These are phyloP conservation scores for Salvia hispanica DNA, from an alignment of 257 asterid species.

Conservation along the genomic window DNA sequence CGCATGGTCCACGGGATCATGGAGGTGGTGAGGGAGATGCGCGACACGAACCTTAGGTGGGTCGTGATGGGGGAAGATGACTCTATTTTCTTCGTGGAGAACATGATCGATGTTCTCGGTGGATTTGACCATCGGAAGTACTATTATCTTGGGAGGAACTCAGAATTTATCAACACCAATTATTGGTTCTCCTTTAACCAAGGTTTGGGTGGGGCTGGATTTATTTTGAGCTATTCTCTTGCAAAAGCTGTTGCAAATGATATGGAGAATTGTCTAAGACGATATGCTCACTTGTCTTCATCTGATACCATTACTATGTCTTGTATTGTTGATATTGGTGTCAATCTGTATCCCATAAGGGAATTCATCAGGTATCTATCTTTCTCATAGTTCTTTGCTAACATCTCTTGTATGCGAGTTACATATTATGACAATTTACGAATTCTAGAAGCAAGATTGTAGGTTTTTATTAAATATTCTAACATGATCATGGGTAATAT, in stretches of 20 bases:
- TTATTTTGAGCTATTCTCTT: constrained; percentile 59
- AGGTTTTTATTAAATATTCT: too few species aligned
- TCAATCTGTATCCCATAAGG: constrained; percentile 53
- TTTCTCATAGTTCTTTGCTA: too few species aligned
- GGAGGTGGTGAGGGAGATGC: constrained; percentile 53
- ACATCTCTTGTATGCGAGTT: too few species aligned
- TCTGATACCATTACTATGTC: constrained; percentile 63
- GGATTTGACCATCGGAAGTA: constrained; percentile 68
- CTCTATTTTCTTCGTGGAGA: too few species aligned
- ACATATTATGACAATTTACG: too few species aligned
- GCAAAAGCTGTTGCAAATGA: constrained; percentile 51
- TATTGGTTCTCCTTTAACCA: constrained; percentile 54
- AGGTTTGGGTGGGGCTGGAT: constrained; percentile 80
- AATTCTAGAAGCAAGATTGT: too few species aligned
- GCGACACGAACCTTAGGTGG: constrained; percentile 52
- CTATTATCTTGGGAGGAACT: constrained; percentile 57
- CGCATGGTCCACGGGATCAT: constrained; percentile 64
- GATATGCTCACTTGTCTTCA: constrained; percentile 41
- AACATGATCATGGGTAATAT: too few species aligned
- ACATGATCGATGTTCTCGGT: too few species aligned
- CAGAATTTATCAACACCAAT: constrained; percentile 63
- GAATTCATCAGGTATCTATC: constrained; percentile 76
- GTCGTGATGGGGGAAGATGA: constrained; percentile 79
- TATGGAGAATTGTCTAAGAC: constrained; percentile 50
- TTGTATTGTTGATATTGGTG: constrained; percentile 69